Base-by-base conservation (phyloP, 805 yeast genomes). In the Saccharomycopsis vini region DNA sequence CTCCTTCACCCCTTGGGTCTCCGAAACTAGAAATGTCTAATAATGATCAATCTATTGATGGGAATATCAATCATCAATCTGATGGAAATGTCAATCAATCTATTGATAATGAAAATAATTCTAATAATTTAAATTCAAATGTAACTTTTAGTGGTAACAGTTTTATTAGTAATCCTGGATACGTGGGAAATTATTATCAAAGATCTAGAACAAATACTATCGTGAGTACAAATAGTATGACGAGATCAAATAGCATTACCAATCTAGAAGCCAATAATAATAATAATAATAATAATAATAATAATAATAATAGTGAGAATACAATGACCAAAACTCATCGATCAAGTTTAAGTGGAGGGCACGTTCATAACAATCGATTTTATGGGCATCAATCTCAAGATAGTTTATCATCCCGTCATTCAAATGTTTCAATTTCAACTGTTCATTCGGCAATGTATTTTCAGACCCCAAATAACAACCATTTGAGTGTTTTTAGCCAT, bases 311-410 rank as follows among this genome's bases (percentile, higher is more conserved):
- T 21, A 37, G 9, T 18, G 10, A 6, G 13, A 33, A 29, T 36
- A 30, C 18, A 7, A 15, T 24, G 7, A 24, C 5, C 22, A 35
- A 26, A 7, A 42, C 30, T 19, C 28, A 30, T 32, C 32, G 20
- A 15, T 15, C 13, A 21, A 45, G 24, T 24, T 20, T 39, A 12
- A 42, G 33, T 22, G n/a, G 26, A 33, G 19, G 16, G 16, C 13
- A 18, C n/a, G 7, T 6, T 18, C 35, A 32, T 18, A 15, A 9
- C 29, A 39, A 37, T 22, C 22, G 45, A 12, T 32, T 40, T 1
- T 40, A 42, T 24, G 51, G 50, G 15, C 49, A 43, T 30, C 51
- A 48, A 36, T 18, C 37, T 23, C 46, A 43, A 40, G 51, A 48
- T 30, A 36, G 41, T 18, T 40, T 46, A 18, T 39, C 44, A n/a